Evolutionary conservation across 257 asterid genomes (phyloP).

Genomic region (Cruciata laevipes): DNA sequence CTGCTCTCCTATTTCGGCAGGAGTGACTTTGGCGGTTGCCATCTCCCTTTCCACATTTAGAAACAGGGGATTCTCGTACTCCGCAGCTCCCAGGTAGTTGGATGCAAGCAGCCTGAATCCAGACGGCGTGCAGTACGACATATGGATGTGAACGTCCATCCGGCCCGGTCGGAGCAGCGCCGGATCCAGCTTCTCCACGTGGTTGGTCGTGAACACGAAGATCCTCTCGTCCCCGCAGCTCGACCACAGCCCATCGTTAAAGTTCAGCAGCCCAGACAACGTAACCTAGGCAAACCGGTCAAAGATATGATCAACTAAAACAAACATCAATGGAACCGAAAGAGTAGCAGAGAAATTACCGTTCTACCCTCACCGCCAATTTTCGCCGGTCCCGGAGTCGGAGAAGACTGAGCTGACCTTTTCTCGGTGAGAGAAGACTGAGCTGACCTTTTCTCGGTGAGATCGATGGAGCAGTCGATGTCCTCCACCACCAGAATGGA

Average conservation of each 20-base stretch:
- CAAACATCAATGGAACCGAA: not conserved
- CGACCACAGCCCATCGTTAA: slow-evolving; percentile 64
- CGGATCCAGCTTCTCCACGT: slow-evolving; percentile 46
- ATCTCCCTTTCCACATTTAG: slow-evolving; percentile 22
- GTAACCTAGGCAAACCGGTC: slow-evolving; percentile 29
- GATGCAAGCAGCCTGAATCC: slow-evolving; percentile 22
- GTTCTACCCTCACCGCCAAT: not conserved
- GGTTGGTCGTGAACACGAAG: slow-evolving; percentile 53
- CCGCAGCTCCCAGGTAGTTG: slow-evolving; percentile 28
- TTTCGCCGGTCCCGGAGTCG: not conserved
- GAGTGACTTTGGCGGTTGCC: slow-evolving; percentile 36
- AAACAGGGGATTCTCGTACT: slow-evolving; percentile 23
- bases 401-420: slow-evolving; percentile 15
- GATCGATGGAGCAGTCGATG: slow-evolving; percentile 47
- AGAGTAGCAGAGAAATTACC: not conserved
- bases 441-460: slow-evolving; percentile 12
- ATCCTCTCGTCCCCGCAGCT: slow-evolving; percentile 60
- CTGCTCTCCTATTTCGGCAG: slow-evolving; percentile 55
- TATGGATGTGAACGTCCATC: slow-evolving; percentile 55
- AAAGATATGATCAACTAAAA: not conserved
- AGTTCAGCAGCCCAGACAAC: slow-evolving; percentile 55
- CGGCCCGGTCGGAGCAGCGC: slow-evolving; percentile 57
- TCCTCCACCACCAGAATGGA: slow-evolving; percentile 74
- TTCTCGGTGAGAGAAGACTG: slow-evolving; percentile 18
- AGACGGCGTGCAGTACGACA: slow-evolving; percentile 43